These are phyloP conservation scores for Komagataella populi DNA, from an alignment of 805 yeast species.

Conservation along the genomic window DNA sequence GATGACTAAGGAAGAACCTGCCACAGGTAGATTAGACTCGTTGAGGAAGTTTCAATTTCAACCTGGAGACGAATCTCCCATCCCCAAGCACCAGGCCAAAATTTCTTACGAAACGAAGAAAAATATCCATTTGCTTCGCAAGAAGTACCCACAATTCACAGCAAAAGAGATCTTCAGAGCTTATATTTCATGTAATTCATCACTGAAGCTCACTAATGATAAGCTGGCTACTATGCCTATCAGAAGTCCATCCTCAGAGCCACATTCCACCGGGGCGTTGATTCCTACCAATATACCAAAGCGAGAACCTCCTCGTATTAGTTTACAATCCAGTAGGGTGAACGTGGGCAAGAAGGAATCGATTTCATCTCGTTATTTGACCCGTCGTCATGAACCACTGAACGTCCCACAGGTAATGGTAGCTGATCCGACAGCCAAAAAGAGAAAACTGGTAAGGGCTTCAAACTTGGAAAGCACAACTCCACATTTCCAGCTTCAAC, in stretches of 20 bases:
- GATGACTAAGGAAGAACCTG: constrained; percentile 9
- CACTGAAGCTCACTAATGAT: not conserved
- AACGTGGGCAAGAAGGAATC: not conserved
- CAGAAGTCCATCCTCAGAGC: not conserved
- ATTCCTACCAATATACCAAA: not conserved
- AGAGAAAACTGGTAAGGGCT: not conserved
- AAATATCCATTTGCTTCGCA: constrained; percentile 16
- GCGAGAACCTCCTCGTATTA: not conserved
- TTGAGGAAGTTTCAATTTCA: constrained; percentile 27
- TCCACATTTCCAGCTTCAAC: not conserved
- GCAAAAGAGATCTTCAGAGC: not conserved
- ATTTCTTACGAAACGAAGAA: constrained; percentile 13
- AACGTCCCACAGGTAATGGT: not conserved
- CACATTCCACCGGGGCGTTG: not conserved
- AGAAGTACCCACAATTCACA: constrained; percentile 8
- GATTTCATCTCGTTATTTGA: not conserved
- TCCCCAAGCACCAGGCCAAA: constrained; percentile 2
- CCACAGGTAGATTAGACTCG: constrained; percentile 14
- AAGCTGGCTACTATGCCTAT: not conserved
- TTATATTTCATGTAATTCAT: not conserved
- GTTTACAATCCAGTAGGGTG: not conserved
- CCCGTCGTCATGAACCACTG: not conserved
- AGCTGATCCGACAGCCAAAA: not conserved
- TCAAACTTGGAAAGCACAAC: not conserved
- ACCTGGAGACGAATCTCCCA: constrained; percentile 3